phyloP scores from a whole-genome alignment of 2,329 filamentous ascomycete genomes.

The Trichoderma sp. region DNA sequence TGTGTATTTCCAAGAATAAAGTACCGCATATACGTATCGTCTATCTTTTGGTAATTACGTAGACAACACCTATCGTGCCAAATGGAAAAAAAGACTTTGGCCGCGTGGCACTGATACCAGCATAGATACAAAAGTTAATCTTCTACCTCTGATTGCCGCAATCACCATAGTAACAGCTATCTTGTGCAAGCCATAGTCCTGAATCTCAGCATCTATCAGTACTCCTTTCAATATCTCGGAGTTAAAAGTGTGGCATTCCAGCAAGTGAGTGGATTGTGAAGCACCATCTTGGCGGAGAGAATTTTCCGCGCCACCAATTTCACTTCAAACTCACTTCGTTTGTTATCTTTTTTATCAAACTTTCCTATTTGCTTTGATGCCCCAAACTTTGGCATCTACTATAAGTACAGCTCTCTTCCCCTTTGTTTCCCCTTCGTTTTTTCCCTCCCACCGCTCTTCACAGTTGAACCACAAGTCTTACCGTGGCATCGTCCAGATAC shows the following conservation, averaged over 20 bases:
- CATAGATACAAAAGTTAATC: not conserved
- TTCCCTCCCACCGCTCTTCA: not conserved
- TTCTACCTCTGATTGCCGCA: not conserved
- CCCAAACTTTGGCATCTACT: not conserved
- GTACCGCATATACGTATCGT: not conserved
- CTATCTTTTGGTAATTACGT: too few relatives aligned
- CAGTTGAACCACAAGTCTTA: not conserved
- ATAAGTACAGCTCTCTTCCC: not conserved
- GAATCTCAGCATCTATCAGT: not conserved
- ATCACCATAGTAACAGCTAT: not conserved
- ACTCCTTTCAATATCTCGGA: too few relatives aligned
- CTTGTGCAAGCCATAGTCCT: not conserved
- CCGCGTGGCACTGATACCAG: not conserved
- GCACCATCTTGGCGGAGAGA: not conserved
- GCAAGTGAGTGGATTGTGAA: not conserved
- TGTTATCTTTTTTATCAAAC: not conserved
- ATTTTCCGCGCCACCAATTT: not conserved
- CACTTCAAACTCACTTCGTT: not conserved
- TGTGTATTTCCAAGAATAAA: not conserved
- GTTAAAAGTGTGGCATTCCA: not conserved
- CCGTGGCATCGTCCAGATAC: not conserved
- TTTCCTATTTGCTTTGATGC: not conserved
- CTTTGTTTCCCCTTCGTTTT: not conserved
- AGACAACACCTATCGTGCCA: too few relatives aligned
- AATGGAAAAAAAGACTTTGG: too few relatives aligned